Base-by-base conservation (phyloP, 306 rosid species). In the Pyrus pyrifolia region DNA sequence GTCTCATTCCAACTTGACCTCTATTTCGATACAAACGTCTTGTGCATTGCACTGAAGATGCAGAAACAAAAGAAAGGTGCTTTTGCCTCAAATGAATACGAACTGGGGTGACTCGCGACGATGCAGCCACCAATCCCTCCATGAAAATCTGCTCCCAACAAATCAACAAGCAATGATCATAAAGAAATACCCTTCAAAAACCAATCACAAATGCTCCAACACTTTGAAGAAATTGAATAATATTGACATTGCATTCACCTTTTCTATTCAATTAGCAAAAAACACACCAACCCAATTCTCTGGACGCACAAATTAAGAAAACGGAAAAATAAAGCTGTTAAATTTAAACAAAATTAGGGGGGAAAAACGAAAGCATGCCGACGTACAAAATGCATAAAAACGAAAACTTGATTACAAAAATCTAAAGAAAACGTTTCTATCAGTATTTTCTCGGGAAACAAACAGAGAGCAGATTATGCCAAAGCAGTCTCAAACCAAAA, bases 121-220 rank as follows among this genome's bases (percentile, higher is more conserved):
- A 51, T 51, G 76, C 62, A 68, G 46, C 81, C 57, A 68, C 72
- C 22, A 77, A 59, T 18, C 81, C 76, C 62, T 77, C 85, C 85
- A 82, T 82, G 42, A 25, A 71, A 22, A 45, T 31, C 83, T 68
- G 75, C 18, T 21, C 13, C 70, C 29, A 42, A 19, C 68, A 73
- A 18, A 44, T 23, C 53, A 42, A 38, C 42, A 60, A 60, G 5
- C 3, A 73, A 22, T 38, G 6, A 60, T 18, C 35, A 44, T 13
- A 18, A 15, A 25, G 12, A 73, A 42, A 17, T 15, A 25, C 44
- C 44, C 13, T 29, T 73, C 57, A 49, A 59, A 44, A 55, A 31
- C 6, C 14, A 8, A 65, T 18, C 25, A 65, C 8, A 65, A 65
- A 35, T 11, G 25, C 25, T 17, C 49, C 46, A 33, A 71, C 66